These are phyloP conservation scores for Pythium brachiatum DNA, from an alignment of 352 stramenopile species.

Conservation along the genomic window DNA sequence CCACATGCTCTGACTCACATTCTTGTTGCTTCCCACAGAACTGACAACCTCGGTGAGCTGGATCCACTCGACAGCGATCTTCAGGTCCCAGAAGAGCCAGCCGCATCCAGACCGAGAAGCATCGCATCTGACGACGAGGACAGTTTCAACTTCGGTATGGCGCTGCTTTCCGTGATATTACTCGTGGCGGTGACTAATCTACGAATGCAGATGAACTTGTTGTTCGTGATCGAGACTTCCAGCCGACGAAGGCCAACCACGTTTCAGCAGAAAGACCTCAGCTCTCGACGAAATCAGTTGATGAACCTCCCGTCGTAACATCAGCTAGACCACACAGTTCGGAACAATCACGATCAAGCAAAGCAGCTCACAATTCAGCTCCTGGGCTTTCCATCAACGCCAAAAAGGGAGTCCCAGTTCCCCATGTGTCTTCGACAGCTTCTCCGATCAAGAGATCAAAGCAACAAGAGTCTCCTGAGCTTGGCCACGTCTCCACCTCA, in stretches of 20 bases:
- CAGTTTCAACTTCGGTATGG: conserved; percentile 33
- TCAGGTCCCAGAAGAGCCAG: neutral
- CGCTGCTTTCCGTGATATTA: neutral
- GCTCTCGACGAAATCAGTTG: neutral
- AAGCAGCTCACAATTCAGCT: neutral
- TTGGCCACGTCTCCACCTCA: neutral
- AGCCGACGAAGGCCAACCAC: neutral
- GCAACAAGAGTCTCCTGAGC: neutral
- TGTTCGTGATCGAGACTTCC: conserved; percentile 5
- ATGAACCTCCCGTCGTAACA: neutral
- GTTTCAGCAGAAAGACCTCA: neutral
- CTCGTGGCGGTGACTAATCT: neutral
- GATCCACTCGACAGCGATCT: neutral
- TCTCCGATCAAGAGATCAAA: neutral
- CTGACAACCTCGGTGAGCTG: neutral
- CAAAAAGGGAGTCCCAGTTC: neutral
- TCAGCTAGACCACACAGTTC: neutral
- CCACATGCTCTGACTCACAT: no score
- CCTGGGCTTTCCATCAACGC: neutral
- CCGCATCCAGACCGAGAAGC: neutral
- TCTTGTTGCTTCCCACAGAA: neutral
- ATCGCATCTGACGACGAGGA: conserved; percentile 14
- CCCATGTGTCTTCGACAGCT: neutral
- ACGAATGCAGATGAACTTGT: conserved; percentile 15
- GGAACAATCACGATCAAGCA: neutral